Percentiles rank a stretch among this genome's conserved stretches.
Conservation (phyloP, 192 early-diverging fungal genomes). For the Kappamyces sp. region DNA sequence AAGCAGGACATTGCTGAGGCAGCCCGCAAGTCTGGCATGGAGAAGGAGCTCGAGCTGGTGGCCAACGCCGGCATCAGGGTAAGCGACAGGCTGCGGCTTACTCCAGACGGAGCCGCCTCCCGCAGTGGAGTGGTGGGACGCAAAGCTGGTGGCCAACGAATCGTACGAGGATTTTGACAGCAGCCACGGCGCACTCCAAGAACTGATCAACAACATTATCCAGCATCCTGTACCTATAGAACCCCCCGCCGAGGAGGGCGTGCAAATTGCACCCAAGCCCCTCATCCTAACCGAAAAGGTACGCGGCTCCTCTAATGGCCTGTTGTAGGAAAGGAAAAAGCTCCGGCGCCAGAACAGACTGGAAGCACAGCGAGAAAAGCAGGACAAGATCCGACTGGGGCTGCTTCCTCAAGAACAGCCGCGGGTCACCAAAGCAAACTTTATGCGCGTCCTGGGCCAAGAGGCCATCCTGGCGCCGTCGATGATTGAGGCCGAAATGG, state of each 20-base stretch:
- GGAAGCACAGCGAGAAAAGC: slow-evolving; percentile 86
- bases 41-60: slow-evolving; percentile 65
- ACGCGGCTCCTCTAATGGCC: slow-evolving; percentile 21
- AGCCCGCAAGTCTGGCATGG: slow-evolving; percentile 69
- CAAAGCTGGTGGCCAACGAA: slow-evolving; percentile 64
- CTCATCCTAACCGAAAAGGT: slow-evolving; percentile 78
- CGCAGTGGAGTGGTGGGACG: slow-evolving; percentile 96
- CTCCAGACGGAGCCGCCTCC: slow-evolving; percentile 66
- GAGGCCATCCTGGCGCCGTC: slow-evolving; percentile 95
- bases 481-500: slow-evolving; percentile 86
- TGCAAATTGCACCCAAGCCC: slow-evolving; percentile 45
- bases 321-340: slow-evolving; percentile 79
- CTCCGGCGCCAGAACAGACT: slow-evolving; percentile 78
- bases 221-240: slow-evolving; percentile 83
- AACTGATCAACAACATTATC: slow-evolving; percentile 65
- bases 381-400: slow-evolving; percentile 90
- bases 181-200: slow-evolving; percentile 30
- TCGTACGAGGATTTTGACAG: slow-evolving; percentile 59
- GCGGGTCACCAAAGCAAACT: slow-evolving; percentile 85
- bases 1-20: slow-evolving; percentile 68
- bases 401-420: slow-evolving; percentile 87
- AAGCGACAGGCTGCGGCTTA: slow-evolving; percentile 5
- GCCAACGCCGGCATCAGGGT: slow-evolving; percentile 63
- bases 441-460: slow-evolving; percentile 92
- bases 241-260: slow-evolving; percentile 57